Conservation (phyloP, 2,329 filamentous ascomycete genomes). For the Botrytis medusae region DNA sequence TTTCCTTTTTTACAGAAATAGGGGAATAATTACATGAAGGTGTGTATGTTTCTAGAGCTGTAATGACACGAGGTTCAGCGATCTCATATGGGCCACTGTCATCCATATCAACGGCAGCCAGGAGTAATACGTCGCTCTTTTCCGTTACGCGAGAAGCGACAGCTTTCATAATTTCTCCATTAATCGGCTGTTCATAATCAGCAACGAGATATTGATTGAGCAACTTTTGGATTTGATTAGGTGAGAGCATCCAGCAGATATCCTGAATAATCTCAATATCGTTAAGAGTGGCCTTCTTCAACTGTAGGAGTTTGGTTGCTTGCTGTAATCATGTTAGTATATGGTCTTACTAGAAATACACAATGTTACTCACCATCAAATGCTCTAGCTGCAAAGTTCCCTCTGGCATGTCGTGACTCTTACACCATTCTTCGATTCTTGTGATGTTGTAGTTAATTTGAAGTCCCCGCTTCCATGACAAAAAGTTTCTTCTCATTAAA, state of each 20-base stretch:
- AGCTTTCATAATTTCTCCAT: conserved; percentile 99
- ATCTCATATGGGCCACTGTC: conserved; percentile 98
- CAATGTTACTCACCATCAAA: conserved; percentile 69
- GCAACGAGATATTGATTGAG: conserved; percentile 98
- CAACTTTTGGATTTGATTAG: conserved; percentile 98
- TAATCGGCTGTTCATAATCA: conserved; percentile 98
- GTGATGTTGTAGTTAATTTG: conserved; percentile 99
- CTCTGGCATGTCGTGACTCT: conserved; percentile 99
- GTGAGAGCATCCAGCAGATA: conserved; percentile 99
- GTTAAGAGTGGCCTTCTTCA: conserved; percentile 98
- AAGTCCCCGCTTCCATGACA: conserved; percentile 97
- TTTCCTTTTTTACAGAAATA: background rate
- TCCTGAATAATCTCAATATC: conserved; percentile 99
- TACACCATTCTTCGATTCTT: conserved; percentile 99
- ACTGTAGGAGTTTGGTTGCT: conserved; percentile 95
- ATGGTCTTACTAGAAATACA: conserved; percentile 29
- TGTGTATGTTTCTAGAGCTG: conserved; percentile 95
- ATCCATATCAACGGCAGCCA: conserved; percentile 97
- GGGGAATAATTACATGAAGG: conserved; percentile 75
- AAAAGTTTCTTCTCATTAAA: conserved; percentile 95
- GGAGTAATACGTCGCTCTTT: conserved; percentile 92
- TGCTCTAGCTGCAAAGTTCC: conserved; percentile 96
- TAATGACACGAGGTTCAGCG: conserved; percentile 92
- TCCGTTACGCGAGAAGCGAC: conserved; percentile 95
- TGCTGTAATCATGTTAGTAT: conserved; percentile 56